Conservation (phyloP, 495 filamentous ascomycete species). For the Hypoxylon lenormandii region DNA sequence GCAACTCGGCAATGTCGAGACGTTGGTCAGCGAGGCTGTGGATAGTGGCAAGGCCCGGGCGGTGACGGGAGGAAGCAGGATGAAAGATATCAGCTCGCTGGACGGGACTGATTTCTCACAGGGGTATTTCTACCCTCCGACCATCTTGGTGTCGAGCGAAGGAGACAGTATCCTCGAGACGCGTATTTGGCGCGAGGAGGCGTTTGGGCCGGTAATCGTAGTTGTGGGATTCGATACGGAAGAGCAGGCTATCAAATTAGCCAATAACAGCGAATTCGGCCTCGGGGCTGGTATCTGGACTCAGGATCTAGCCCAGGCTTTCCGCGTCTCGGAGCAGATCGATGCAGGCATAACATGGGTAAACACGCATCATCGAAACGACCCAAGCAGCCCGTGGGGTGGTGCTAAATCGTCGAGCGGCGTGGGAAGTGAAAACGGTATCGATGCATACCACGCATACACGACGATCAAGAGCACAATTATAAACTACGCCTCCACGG, state of each 20-base stretch:
- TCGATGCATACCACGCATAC: slow-evolving; percentile 69
- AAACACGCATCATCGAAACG: slow-evolving; percentile 72
- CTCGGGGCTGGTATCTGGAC: slow-evolving; percentile 70
- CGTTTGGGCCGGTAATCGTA: slow-evolving; percentile 66
- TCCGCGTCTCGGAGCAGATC: slow-evolving; percentile 67
- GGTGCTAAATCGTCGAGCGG: slow-evolving; percentile 66
- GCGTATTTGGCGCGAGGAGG: slow-evolving; percentile 60
- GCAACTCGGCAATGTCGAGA: slow-evolving; percentile 55
- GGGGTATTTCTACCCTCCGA: slow-evolving; percentile 71
- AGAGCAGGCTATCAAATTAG: slow-evolving; percentile 59
- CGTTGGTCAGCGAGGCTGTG: slow-evolving; percentile 54
- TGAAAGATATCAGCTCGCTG: slow-evolving; percentile 46
- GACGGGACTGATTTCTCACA: slow-evolving; percentile 56
- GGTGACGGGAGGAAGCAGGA: slow-evolving; percentile 54
- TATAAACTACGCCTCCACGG: slow-evolving; percentile 65
- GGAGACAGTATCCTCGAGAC: slow-evolving; percentile 35
- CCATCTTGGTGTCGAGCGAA: slow-evolving; percentile 58
- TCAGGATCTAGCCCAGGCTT: slow-evolving; percentile 67
- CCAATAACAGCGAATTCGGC: slow-evolving; percentile 65
- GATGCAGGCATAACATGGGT: slow-evolving; percentile 73
- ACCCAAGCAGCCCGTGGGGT: slow-evolving; percentile 71
- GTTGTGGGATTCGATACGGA: slow-evolving; percentile 62
- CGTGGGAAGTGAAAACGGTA: slow-evolving; percentile 69
- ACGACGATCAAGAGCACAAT: slow-evolving; percentile 70
- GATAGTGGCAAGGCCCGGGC: slow-evolving; percentile 48